Evolutionary conservation across 768 basidiomycete genomes (phyloP), one percentile per base, ranked within the genome.

Genomic region (Suillus brevipes): DNA sequence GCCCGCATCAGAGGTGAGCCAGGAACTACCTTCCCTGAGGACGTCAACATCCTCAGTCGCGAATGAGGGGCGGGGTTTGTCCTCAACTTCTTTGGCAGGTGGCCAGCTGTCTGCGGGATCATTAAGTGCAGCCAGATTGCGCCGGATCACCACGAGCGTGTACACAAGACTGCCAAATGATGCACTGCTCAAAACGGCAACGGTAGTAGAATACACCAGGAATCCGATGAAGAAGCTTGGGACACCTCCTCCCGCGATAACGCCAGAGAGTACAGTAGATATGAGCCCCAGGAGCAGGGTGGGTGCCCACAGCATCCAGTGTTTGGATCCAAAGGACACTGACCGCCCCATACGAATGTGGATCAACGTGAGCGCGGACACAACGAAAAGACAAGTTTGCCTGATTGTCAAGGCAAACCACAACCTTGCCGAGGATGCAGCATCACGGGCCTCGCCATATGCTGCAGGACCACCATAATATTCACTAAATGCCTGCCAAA

Each of bases 241-340:
- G 58, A 87, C 74, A 37, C 82, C 83, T 12, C 83, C 80, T 20
- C 80, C 83, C 9, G 89, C 81, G 34, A 92, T 74, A 14, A 88
- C 78, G 34, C 83, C 87, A 0, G 87, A 85, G 34, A 88, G 74
- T 20, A 82, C 79, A 13, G 89, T 90, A 5, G 89, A 89, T 0
- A 84, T 81, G 31, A 81, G 67, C 36, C 81, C 78, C 12, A 91
- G 76, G 61, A 89, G 66, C 13, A 86, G 63, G 3, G 85, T 85
- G 2, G 91, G 91, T 10, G 80, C 83, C 88, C 88, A 91, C 40
- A 92, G 72, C 82, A 89, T 85, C 87, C 88, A 90, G 66, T 92
- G 89, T 59, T 78, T 86, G n/a, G 71, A 66, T 16, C 91, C 90
- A 67, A 90, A 90, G 10, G 87, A 84, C 13, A 91, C 84, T 0